These are phyloP conservation scores for Xylaria sp. DNA, from an alignment of 2,329 filamentous ascomycete genomes.

Conservation along the genomic window DNA sequence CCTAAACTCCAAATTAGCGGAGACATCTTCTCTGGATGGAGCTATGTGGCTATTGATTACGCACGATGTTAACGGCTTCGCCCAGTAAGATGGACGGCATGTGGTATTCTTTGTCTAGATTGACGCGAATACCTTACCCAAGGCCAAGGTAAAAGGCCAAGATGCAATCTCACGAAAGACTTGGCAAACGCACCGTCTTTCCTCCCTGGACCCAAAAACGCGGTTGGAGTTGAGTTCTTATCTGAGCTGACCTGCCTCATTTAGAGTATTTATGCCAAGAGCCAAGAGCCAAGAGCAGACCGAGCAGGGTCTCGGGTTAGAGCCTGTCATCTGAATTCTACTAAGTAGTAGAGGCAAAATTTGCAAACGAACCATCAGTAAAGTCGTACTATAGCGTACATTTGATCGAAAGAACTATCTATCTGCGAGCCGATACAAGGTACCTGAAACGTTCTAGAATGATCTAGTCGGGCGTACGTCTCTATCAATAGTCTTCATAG, in stretches of 20 bases:
- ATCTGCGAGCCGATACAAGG: too few relatives aligned
- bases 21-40: not conserved
- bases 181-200: constrained; percentile 17
- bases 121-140: not conserved
- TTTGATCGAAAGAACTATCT: too few relatives aligned
- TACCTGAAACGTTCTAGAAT: too few relatives aligned
- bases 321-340: too few relatives aligned
- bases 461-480: too few relatives aligned
- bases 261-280: constrained; percentile 26
- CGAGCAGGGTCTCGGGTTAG: constrained; percentile 1
- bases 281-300: constrained; percentile 22
- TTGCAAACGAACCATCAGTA: too few relatives aligned
- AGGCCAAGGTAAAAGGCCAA: constrained; percentile 12
- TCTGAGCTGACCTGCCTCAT: constrained; percentile 34
- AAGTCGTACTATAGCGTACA: too few relatives aligned
- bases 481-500: too few relatives aligned
- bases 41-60: not conserved
- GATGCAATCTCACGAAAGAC: constrained; percentile 23
- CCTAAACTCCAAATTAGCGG: not conserved
- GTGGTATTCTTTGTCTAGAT: not conserved
- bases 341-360: too few relatives aligned
- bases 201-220: constrained; percentile 12
- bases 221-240: constrained; percentile 28
- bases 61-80: not conserved
- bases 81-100: not conserved